phyloP scores from a whole-genome alignment of 495 filamentous ascomycete genomes.

The Cercophora samala region DNA sequence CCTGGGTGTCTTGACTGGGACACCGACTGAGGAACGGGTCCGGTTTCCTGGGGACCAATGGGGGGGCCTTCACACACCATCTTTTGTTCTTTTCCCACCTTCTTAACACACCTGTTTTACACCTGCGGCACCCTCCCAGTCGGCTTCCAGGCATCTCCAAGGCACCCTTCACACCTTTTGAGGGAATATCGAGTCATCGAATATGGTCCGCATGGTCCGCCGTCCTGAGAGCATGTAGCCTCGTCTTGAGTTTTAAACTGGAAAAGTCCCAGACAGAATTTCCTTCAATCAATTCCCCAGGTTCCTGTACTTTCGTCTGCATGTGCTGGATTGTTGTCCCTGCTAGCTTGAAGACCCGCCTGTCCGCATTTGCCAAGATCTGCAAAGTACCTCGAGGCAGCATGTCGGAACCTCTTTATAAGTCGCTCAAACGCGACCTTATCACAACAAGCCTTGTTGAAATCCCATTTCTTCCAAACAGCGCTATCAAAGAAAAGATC shows the following conservation, averaged over 20 bases:
- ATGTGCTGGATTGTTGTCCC: neutral
- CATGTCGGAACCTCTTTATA: neutral
- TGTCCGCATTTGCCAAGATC: neutral
- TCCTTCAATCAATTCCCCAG: neutral
- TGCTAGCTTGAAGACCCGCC: neutral
- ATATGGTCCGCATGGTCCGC: neutral
- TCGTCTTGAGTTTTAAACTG: neutral
- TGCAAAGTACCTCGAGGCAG: neutral
- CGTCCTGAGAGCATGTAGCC: neutral
- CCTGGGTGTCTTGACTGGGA: neutral
- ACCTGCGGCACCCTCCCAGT: neutral
- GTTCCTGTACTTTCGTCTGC: neutral
- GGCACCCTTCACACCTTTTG: neutral
- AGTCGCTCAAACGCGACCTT: neutral
- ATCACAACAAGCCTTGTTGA: neutral
- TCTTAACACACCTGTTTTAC: neutral
- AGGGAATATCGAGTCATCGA: neutral
- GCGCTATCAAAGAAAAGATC: neutral
- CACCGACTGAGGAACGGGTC: no score
- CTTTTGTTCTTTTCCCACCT: neutral
- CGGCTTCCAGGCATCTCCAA: neutral
- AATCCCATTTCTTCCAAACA: neutral
- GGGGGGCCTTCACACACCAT: neutral
- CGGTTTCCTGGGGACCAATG: neutral
- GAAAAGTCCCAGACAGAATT: neutral